A percentile compares a stretch with the other conserved stretches of the same genome.
phyloP scores from a whole-genome alignment of 257 asterid species.

The Plantago major region DNA sequence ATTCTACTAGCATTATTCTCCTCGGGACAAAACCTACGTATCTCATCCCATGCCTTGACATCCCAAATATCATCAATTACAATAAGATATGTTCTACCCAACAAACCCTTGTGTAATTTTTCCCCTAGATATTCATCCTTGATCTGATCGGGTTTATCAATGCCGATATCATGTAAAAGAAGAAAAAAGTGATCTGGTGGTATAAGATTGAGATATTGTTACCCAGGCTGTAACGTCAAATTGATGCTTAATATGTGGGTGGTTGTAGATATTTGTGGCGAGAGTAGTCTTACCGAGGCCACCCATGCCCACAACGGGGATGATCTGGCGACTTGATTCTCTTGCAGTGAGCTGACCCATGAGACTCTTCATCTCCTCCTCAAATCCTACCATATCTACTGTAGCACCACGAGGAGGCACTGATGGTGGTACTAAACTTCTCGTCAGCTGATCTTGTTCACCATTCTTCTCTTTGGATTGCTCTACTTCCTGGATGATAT shows the following conservation, averaged over 20 bases:
- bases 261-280: not conserved
- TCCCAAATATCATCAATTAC: not conserved
- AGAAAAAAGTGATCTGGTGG: not conserved
- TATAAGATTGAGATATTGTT: not conserved
- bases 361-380: too few relatives aligned
- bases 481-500: too few relatives aligned
- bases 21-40: not conserved
- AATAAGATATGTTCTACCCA: not conserved
- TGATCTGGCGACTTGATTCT: not conserved
- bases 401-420: too few relatives aligned
- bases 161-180: not conserved
- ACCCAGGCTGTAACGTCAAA: not conserved
- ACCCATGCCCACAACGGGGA: not conserved
- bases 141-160: not conserved
- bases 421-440: too few relatives aligned
- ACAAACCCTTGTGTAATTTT: not conserved
- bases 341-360: too few relatives aligned
- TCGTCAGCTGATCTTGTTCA: too few relatives aligned
- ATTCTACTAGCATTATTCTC: not conserved
- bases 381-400: too few relatives aligned
- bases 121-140: not conserved
- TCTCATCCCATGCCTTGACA: not conserved
- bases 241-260: not conserved
- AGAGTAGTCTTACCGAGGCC: slow-evolving; percentile 1
- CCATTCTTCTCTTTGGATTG: too few relatives aligned